Conservation (phyloP, 1,284 basidiomycete species). For the Leccinum huronense region DNA sequence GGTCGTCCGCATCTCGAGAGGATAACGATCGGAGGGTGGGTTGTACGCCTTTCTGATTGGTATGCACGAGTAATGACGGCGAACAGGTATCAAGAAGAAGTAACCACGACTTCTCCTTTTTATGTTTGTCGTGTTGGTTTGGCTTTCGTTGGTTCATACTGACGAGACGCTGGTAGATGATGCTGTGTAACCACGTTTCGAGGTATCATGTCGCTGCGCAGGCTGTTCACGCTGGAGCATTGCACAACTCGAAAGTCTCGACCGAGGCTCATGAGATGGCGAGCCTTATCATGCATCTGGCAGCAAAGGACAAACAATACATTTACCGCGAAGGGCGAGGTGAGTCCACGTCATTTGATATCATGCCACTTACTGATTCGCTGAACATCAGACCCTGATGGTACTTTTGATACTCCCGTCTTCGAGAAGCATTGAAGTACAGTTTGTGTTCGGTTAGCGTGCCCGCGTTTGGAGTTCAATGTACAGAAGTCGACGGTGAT, state of each 20-base stretch:
- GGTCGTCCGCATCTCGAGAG: slow-evolving; percentile 52
- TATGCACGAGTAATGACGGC: slow-evolving; percentile 45
- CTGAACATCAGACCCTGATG: slow-evolving; percentile 40
- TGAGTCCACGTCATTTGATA: slow-evolving; percentile 20
- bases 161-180: slow-evolving; percentile 48
- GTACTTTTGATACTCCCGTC: slow-evolving; percentile 46
- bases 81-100: slow-evolving; percentile 65
- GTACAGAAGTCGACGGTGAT: too few species aligned
- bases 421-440: slow-evolving; percentile 28
- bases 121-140: slow-evolving; percentile 41
- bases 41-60: slow-evolving; percentile 31
- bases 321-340: slow-evolving; percentile 57
- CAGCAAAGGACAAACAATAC: slow-evolving; percentile 54
- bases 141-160: not conserved
- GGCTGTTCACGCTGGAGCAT: slow-evolving; percentile 55
- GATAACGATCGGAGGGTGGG: slow-evolving; percentile 52
- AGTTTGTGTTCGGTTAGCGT: too few species aligned
- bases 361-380: slow-evolving; percentile 1
- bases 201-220: slow-evolving; percentile 61
- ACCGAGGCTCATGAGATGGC: slow-evolving; percentile 53
- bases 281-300: slow-evolving; percentile 53
- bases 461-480: too few species aligned
- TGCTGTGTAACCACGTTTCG: slow-evolving; percentile 64
- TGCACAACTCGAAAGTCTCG: slow-evolving; percentile 50
- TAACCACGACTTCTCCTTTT: slow-evolving; percentile 69